Conservation (phyloP, 2,329 filamentous ascomycete species). For the Ophiosphaerella herpotricha region DNA sequence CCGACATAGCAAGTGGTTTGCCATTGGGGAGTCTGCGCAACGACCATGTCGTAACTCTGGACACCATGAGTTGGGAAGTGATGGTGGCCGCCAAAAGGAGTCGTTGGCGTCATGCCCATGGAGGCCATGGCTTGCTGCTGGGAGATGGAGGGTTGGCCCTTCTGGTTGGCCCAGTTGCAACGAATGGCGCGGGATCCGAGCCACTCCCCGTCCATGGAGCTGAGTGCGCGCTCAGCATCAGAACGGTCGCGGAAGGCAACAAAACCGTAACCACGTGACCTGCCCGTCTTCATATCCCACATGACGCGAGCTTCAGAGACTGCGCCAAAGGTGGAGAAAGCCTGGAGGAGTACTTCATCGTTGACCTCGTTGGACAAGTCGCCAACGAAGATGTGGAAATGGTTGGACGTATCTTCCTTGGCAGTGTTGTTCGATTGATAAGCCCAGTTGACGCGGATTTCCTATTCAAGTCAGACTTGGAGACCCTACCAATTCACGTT, state of each 20-base stretch:
- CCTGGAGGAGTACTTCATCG: constrained; percentile 89
- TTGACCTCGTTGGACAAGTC: constrained; percentile 99
- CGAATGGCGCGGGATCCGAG: constrained; percentile 96
- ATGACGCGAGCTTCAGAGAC: constrained; percentile 98
- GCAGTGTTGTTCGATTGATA: constrained; percentile 93
- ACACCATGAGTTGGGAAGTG: constrained; percentile 97
- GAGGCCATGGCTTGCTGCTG: constrained; percentile 96
- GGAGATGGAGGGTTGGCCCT: constrained; percentile 97
- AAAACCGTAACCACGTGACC: constrained; percentile 96
- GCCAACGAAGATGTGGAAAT: constrained; percentile 99
- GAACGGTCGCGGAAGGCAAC: constrained; percentile 93
- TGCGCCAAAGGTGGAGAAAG: constrained; percentile 92
- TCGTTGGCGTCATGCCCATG: constrained; percentile 98
- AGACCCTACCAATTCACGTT: background rate
- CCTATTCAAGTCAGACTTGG: constrained; percentile 58
- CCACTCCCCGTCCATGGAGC: constrained; percentile 99
- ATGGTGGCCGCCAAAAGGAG: constrained; percentile 93
- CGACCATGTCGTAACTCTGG: constrained; percentile 96
- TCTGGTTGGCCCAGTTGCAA: constrained; percentile 99
- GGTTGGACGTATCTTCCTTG: constrained; percentile 97
- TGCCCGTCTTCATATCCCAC: constrained; percentile 99
- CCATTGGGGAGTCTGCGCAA: constrained; percentile 93
- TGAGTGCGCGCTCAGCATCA: constrained; percentile 94
- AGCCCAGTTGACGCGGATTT: constrained; percentile 99
- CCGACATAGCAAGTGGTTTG: constrained; percentile 98